Evolutionary conservation across 192 early-diverging fungal species (phyloP).

Genomic region (Coemansia sp.): DNA sequence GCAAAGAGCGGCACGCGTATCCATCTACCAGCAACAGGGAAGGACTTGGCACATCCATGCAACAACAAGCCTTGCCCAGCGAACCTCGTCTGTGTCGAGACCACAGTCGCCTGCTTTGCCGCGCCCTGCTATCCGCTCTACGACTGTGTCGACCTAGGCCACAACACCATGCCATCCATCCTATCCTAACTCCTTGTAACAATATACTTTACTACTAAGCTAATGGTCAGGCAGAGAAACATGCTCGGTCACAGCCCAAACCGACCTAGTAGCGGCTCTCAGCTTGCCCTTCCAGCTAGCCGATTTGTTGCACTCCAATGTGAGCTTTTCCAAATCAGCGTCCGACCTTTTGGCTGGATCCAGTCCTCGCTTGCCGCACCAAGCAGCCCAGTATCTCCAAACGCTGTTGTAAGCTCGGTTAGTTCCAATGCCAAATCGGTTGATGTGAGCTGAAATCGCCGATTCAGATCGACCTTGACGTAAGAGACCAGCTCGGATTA

Average conservation of each 20-base stretch:
- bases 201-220: not conserved
- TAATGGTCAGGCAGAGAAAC: not conserved
- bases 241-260: not conserved
- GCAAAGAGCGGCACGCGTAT: conserved; percentile 12
- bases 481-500: not conserved
- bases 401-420: not conserved
- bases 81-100: conserved; percentile 6
- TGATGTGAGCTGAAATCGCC: not conserved
- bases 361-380: not conserved
- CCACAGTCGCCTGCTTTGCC: conserved; percentile 14
- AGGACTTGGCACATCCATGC: conserved; percentile 11
- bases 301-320: not conserved
- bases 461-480: not conserved
- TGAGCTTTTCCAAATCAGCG: not conserved
- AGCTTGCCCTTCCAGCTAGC: not conserved
- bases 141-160: conserved; percentile 8
- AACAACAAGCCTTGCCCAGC: conserved; percentile 7
- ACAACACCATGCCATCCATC: not conserved
- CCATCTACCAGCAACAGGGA: conserved; percentile 3
- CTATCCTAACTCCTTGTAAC: not conserved
- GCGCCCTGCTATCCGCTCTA: conserved; percentile 20
- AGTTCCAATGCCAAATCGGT: not conserved
- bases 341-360: not conserved
- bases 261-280: not conserved
- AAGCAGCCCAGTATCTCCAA: not conserved